Conservation (phyloP, 2,329 filamentous ascomycete genomes). For the Hypoxylon sp. region DNA sequence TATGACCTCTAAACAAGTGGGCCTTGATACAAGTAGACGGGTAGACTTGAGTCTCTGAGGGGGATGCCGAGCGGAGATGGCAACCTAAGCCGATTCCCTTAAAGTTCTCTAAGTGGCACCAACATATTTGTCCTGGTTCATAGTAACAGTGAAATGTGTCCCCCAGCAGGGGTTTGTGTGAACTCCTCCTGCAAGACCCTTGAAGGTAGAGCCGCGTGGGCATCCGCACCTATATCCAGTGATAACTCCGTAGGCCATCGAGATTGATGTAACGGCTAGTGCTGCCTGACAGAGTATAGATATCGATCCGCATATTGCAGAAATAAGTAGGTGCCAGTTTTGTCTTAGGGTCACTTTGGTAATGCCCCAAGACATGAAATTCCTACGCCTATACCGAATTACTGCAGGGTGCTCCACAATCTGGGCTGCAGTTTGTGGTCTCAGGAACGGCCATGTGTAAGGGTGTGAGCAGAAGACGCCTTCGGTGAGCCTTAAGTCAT, state of each 20-base stretch:
- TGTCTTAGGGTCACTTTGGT: constrained; percentile 32
- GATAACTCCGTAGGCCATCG: constrained; percentile 36
- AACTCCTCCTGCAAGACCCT: constrained; percentile 44
- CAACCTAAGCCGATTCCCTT: constrained; percentile 45
- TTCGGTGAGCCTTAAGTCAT: constrained; percentile 43
- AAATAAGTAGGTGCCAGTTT: constrained; percentile 26
- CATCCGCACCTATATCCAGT: constrained; percentile 42
- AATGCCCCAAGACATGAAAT: constrained; percentile 29
- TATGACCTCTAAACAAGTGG: constrained; percentile 48
- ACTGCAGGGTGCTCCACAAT: constrained; percentile 41
- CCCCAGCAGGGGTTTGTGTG: constrained; percentile 41
- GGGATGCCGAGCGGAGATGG: constrained; percentile 42
- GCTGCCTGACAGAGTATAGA: constrained; percentile 47
- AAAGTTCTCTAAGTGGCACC: constrained; percentile 45
- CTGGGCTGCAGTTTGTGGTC: constrained; percentile 44
- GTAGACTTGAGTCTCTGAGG: constrained; percentile 38
- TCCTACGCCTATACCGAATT: constrained; percentile 34
- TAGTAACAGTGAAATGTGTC: constrained; percentile 42
- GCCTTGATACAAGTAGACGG: constrained; percentile 39
- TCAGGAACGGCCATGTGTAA: constrained; percentile 42
- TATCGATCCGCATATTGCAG: constrained; percentile 32
- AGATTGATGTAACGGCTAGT: constrained; percentile 38
- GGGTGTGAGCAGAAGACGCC: constrained; percentile 40
- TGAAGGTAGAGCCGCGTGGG: constrained; percentile 44
- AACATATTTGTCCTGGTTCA: constrained; percentile 43